phyloP scores from a whole-genome alignment of 768 basidiomycete genomes.

The Rhodosporidiobolus sp. region DNA sequence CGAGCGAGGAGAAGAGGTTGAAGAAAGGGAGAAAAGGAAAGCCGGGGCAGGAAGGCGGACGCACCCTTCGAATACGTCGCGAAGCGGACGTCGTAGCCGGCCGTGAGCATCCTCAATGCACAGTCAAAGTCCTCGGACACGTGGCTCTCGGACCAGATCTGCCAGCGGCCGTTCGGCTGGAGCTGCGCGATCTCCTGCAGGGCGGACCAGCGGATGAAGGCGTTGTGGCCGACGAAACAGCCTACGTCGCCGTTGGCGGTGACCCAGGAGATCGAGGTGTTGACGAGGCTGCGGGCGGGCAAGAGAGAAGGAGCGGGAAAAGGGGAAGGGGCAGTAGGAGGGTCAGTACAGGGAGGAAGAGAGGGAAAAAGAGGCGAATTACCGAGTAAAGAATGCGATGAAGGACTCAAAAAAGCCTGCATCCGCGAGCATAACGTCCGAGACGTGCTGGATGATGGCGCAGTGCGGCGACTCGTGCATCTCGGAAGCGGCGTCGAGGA shows the following conservation, averaged over 20 bases:
- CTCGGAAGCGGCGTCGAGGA: slow-evolving; percentile 84
- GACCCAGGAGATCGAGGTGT: slow-evolving; percentile 49
- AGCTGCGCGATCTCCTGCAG: slow-evolving; percentile 76
- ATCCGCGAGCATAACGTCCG: slow-evolving; percentile 76
- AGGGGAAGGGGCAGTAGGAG: no score
- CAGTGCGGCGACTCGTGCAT: slow-evolving; percentile 75
- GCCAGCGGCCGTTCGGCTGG: slow-evolving; percentile 63
- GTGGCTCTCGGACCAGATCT: slow-evolving; percentile 79
- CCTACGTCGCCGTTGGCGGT: slow-evolving; percentile 1
- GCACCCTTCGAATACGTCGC: slow-evolving; percentile 78
- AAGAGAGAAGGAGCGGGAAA: background rate
- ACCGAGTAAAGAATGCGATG: background rate
- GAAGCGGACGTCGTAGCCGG: slow-evolving; percentile 47
- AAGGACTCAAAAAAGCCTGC: slow-evolving; percentile 64
- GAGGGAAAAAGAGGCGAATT: slow-evolving; percentile 44
- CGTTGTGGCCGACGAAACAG: slow-evolving; percentile 60
- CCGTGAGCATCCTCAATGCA: slow-evolving; percentile 17
- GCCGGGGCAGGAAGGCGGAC: slow-evolving; percentile 53
- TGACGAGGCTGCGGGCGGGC: slow-evolving; percentile 65
- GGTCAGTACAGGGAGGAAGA: slow-evolving; percentile 67
- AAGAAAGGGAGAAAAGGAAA: background rate
- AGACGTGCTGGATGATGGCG: slow-evolving; percentile 86
- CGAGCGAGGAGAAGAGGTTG: background rate
- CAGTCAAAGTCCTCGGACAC: slow-evolving; percentile 63
- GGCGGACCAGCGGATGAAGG: slow-evolving; percentile 84